These are phyloP conservation scores for Prosopis cineraria DNA, from an alignment of 306 rosid genomes.

Conservation along the genomic window DNA sequence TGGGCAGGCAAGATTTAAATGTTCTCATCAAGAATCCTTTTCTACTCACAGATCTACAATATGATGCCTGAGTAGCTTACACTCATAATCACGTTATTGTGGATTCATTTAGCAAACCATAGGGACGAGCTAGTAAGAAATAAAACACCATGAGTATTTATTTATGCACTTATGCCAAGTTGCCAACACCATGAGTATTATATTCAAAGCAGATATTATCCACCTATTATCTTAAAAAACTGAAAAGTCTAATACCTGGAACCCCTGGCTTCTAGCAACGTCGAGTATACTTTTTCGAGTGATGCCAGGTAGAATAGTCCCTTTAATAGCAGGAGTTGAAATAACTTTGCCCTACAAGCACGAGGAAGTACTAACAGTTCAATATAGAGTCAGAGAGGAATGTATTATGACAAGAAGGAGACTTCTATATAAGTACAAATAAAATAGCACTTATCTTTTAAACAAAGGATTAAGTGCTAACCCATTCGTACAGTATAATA, in stretches of 20 bases:
- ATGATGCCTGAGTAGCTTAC: not conserved
- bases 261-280: constrained; percentile 85
- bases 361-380: constrained; percentile 17
- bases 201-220: constrained; percentile 23
- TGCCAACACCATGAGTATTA: constrained; percentile 8
- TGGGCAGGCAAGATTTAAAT: not conserved
- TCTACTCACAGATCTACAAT: not conserved
- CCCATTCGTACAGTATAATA: constrained; percentile 33
- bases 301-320: constrained; percentile 96
- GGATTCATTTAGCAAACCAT: constrained; percentile 11
- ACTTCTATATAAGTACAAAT: constrained; percentile 1
- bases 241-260: constrained; percentile 63
- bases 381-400: not conserved
- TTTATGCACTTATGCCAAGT: too few species aligned
- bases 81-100: not conserved
- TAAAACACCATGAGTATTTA: not conserved
- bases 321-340: constrained; percentile 86
- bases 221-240: constrained; percentile 28
- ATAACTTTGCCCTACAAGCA: constrained; percentile 64
- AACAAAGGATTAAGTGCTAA: constrained; percentile 19
- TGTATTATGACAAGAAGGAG: not conserved
- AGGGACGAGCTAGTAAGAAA: not conserved
- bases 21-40: not conserved
- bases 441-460: too few species aligned
- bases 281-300: constrained; percentile 97